Conservation (phyloP, 2,329 filamentous ascomycete genomes). For the Beauveria varroae region DNA sequence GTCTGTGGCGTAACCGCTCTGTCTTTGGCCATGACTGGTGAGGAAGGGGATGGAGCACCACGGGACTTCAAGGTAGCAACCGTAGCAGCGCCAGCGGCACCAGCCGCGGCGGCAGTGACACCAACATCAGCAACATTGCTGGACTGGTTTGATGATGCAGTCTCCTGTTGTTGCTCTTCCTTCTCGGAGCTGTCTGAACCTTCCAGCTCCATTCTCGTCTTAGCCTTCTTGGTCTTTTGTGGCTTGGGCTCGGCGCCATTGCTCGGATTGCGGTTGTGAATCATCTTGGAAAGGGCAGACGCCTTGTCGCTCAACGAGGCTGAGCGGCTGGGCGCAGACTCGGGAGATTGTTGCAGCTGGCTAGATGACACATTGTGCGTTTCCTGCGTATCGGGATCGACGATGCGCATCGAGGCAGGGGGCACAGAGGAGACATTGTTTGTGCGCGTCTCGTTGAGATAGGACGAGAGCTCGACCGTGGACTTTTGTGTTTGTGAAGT, state of each 20-base stretch:
- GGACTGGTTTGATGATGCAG: background rate
- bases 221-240: conserved; percentile 42
- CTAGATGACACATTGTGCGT: conserved; percentile 27
- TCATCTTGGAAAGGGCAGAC: conserved; percentile 31
- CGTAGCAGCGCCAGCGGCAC: background rate
- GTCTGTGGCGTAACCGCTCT: conserved; percentile 20
- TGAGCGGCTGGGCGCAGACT: conserved; percentile 23
- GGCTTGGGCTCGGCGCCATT: conserved; percentile 42
- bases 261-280: conserved; percentile 25
- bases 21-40: conserved; percentile 17
- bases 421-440: conserved; percentile 51
- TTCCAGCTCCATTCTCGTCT: conserved; percentile 59
- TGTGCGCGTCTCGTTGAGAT: conserved; percentile 35
- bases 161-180: conserved; percentile 11
- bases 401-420: conserved; percentile 49
- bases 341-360: conserved; percentile 20
- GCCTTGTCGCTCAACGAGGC: conserved; percentile 23
- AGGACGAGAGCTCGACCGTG: conserved; percentile 35
- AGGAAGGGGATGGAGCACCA: background rate
- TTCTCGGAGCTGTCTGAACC: conserved; percentile 56
- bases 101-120: conserved; percentile 21
- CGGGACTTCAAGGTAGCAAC: background rate
- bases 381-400: conserved; percentile 46
- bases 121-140: conserved; percentile 22
- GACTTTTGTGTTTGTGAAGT: conserved; percentile 22